Evolutionary conservation across 495 filamentous ascomycete species (phyloP), one percentile per base, ranked within the genome.

Genomic region (Schizothecium vesticola): DNA sequence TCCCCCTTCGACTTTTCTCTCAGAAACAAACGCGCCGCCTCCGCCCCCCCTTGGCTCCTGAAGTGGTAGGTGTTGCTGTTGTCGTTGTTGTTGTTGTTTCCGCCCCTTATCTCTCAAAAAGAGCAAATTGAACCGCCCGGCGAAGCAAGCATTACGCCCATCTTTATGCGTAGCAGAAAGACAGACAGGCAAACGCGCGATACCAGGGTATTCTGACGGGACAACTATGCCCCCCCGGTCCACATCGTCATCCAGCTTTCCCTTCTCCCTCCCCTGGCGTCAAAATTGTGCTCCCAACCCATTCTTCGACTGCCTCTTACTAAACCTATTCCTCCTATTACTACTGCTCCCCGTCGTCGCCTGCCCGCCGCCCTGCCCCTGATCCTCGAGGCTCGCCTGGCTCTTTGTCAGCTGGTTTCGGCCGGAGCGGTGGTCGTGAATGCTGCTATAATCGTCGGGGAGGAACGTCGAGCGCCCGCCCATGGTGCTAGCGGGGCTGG

Each of bases 241-340:
- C n/a, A n/a, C n/a, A n/a, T n/a, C n/a, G n/a, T n/a, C n/a, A n/a
- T n/a, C n/a, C n/a, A n/a, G n/a, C n/a, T n/a, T n/a, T 0, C 57
- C 51, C 51, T 19, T n/a, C 9, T 12, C 13, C 31, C 1, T 22
- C 9, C 22, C 33, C n/a, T 23, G 22, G 19, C 3, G 3, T 72
- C 65, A 77, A 59, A 77, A 77, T 26, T 75, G 71, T 43, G 93
- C 89, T 13, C 92, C 91, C 26, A 97, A 83, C 22, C 93, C 93
- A 74, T 90, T 95, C 80, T 96, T 97, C 9, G 90, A 93, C 79
- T 95, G 91, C 68, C 94, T 84, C 75, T 92, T 92, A 77, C 91
- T 94, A 79, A 97, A 97, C 36, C 93, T 84, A 76, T 96, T 92
- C 63, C 88, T 84, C 29, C 79, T 74, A 43, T 71, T 72, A 19